Conservation (phyloP, 2,329 filamentous ascomycete genomes). For the Penicillium glabrum region DNA sequence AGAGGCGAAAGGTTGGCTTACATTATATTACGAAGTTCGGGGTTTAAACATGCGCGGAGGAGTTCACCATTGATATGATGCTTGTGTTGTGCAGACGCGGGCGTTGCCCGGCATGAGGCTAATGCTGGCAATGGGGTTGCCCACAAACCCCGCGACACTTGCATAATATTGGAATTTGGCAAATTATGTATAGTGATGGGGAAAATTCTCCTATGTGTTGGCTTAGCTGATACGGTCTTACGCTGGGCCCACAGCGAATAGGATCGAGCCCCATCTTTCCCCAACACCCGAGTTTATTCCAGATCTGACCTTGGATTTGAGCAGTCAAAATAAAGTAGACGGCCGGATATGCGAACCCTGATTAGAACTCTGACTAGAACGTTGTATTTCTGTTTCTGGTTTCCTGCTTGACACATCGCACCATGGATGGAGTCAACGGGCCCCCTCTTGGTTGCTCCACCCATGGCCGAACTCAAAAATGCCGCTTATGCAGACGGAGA, state of each 20-base stretch:
- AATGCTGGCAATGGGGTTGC: not conserved
- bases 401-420: not conserved
- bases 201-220: too few relatives aligned
- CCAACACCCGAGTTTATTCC: not conserved
- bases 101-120: not conserved
- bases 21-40: not conserved
- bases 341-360: not conserved
- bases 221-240: not conserved
- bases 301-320: not conserved
- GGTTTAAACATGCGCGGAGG: not conserved
- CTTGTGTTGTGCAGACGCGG: not conserved
- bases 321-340: not conserved
- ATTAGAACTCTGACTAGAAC: not conserved
- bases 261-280: not conserved
- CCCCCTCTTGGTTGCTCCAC: constrained; percentile 1
- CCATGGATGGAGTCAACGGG: not conserved
- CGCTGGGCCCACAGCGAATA: not conserved
- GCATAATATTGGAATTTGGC: not conserved
- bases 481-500: not conserved
- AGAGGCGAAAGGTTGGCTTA: not conserved
- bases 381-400: not conserved
- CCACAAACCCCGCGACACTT: not conserved
- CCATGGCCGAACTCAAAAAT: constrained; percentile 6
- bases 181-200: too few relatives aligned
- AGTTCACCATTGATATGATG: not conserved